Evolutionary conservation across 169 alveolate species (phyloP), one percentile per base, ranked within the genome.

Genomic region (Theileria orientalis): DNA sequence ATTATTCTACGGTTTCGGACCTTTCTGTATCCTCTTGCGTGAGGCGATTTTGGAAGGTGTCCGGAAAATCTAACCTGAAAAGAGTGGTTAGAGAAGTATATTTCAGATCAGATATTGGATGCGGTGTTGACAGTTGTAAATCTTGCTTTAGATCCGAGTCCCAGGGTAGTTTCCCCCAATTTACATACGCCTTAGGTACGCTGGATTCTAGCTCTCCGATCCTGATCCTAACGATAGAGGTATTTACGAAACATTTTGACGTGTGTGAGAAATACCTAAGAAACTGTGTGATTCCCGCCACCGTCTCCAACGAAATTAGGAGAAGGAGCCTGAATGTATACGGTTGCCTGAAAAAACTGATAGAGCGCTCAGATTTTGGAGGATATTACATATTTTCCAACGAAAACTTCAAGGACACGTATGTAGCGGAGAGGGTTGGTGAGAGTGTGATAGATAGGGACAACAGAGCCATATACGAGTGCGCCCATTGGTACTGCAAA

Each of bases 221-320:
- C 7, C 47, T 69, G 47, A 60, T 78, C 19, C 66, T 78, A 27
- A 69, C 86, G 27, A 72, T 71, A 21, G 83, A 78, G 52, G 80
- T 78, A 3, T 6, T 78, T 35, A 69, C 40, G 73, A 78, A 78
- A 21, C 72, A 78, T 49, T 66, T 78, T 51, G 57, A 63, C 47
- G 66, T 66, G 32, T 69, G 79, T 40, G 86, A 78, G 47, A 37
- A 67, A 47, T 78, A 72, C 32, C 56, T 78, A 61, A 44, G 19
- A 23, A 78, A 78, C 59, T 78, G 86, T 44, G 86, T 78, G 21
- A 66, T 78, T 35, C 86, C 86, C 9, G 86, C 75, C 13, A 78
- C 86, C 7, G 86, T 78, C 21, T 32, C 74, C 11, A 60, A 78
- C 56, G 86, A 78, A 54, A 77, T 78, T 2, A 73, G 76, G 41